Base-by-base conservation (phyloP, 2,329 filamentous ascomycete genomes). In the Phialocephala sp. region DNA sequence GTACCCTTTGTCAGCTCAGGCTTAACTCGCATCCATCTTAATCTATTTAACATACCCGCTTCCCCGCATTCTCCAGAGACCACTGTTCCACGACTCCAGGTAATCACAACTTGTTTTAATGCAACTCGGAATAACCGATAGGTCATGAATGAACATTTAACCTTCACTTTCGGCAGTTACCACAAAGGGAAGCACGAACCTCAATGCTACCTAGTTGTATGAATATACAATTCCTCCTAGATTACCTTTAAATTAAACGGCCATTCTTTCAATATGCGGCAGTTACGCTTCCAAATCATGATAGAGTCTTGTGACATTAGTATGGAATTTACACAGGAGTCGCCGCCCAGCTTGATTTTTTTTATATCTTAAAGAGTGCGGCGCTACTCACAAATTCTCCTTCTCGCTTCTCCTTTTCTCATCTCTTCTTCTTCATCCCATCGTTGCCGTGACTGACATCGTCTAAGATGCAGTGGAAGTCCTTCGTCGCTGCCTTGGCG, bases 381-480 rank as follows among this genome's bases (percentile, higher is more conserved):
- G 32, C 9, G 59, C 50, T 20, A 62, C 47, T 41, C 37, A 41
- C 37, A 41, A 18, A 37, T 52, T 35, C 43, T 12, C 20, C 22
- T 52, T 52, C 24, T 52, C 47, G 47, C 47, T 52, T 52, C 47
- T 52, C 22, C 41, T 41, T 56, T n/a, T 9, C 36, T 15, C 15
- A 14, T 55, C 50, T 45, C 36, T 55, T 55, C 59, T 32, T 61
- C 22, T 45, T 41, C 47, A 22, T 43, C 36, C 6, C 20, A 41
- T 11, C 36, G 4, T 52, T 27, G 15, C 9, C 20, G 24, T 32
- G 6, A 32, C 47, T 18, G 22, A 15, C 36, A 32, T 55, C n/a
- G 20, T 35, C 59, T 22, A 61, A 56, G 36, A 62, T 62, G 59
- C 59, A 60, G 32, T 55, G 35, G 47, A 62, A 56, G 18, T 55